Base-by-base conservation (phyloP, 2,329 filamentous ascomycete genomes). In the Eurotiales sp. region DNA sequence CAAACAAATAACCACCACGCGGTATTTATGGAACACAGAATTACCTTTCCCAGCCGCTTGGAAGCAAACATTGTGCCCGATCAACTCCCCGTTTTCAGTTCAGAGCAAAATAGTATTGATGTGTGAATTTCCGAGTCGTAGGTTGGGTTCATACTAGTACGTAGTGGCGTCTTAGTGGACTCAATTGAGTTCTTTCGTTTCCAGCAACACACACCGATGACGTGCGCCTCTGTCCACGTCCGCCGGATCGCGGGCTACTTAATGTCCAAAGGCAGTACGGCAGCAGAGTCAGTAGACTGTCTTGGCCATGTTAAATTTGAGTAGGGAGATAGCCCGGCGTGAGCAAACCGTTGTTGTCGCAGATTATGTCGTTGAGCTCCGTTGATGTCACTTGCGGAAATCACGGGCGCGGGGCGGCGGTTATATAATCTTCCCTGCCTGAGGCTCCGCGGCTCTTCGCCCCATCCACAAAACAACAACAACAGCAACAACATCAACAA, bases 1-100 rank as follows among this genome's bases (percentile, higher is more conserved):
- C 4, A 37, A 37, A 11, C 34, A 11, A 12, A 17, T 10, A 21
- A 21, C 15, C 5, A 27, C 25, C 5, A 6, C 10, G 25, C 10
- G 10, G 25, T 6, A 27, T 10, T 27, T 10, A 10, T 12, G 5
- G n/a, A 11, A 37, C 17, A 15, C 4, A 17, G 3, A 11, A 53
- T 49, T 65, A 79, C 77, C 63, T 75, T 75, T 59, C 68, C 64
- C 51, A 76, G 54, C 45, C 73, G 70, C 64, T 77, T 78, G 22
- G 67, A 65, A 22, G 78, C 75, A 57, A 80, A 79, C 75, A 79
- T 78, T 27, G 37, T 46, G 51, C 19, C n/a, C 2, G 10, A 3
- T 25, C 7, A 34, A 21, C 12, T 17, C 17, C 19, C 22, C 15
- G n/a, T 43, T 7, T 27, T 14, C 32, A 27, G 8, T 14, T 12